Evolutionary conservation across 257 asterid species (phyloP).

Genomic region (Solanum neorickii): DNA sequence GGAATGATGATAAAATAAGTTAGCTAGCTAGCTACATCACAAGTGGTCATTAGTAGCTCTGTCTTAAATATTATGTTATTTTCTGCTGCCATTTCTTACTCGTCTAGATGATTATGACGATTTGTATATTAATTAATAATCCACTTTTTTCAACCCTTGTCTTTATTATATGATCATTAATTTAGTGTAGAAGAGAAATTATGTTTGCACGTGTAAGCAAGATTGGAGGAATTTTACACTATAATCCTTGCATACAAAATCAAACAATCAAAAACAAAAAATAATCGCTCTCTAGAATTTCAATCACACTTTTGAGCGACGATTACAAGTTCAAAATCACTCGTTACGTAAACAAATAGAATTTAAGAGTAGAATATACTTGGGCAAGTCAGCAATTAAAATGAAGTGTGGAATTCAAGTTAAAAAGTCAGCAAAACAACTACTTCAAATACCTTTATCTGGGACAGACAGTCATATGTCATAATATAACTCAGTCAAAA

Average conservation of each 20-base stretch:
- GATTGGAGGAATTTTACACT: not conserved
- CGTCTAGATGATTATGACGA: not conserved
- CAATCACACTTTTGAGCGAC: not conserved
- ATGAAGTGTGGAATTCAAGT: not conserved
- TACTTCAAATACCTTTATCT: not conserved
- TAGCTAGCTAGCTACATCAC: not conserved
- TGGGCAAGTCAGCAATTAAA: not conserved
- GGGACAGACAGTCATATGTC: not conserved
- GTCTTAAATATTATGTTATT: not conserved
- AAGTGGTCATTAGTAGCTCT: not conserved
- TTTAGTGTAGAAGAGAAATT: not conserved
- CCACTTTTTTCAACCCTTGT: not conserved
- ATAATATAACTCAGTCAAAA: not conserved
- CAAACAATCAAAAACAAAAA: not conserved
- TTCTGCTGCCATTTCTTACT: not conserved
- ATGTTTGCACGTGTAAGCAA: not conserved
- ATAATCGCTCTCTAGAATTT: not conserved
- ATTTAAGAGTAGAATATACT: not conserved
- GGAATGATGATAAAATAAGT: not conserved
- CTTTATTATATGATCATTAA: not conserved
- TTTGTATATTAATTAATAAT: not conserved
- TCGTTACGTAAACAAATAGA: not conserved
- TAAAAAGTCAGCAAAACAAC: not conserved
- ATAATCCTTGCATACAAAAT: not conserved
- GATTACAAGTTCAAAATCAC: not conserved